These are phyloP conservation scores for Colletotrichum musicola DNA, from an alignment of 2,329 filamentous ascomycete genomes.

Conservation along the genomic window DNA sequence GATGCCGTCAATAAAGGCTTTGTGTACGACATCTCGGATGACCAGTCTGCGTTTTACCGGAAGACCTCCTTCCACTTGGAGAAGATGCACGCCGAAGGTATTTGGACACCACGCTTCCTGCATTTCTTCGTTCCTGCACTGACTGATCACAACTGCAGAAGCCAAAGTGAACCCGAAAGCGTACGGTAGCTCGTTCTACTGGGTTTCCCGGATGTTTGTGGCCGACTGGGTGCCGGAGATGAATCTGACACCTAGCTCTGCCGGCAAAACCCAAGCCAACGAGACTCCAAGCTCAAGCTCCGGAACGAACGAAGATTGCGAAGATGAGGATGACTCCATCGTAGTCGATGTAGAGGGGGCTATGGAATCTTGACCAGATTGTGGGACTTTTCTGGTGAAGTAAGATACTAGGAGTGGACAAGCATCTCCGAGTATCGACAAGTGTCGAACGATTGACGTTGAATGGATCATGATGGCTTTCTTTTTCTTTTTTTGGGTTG, in stretches of 20 bases:
- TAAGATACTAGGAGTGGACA: no score
- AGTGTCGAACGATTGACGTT: no score
- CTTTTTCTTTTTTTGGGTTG: no score
- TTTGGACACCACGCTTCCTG: neutral
- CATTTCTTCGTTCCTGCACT: no score
- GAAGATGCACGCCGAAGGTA: neutral
- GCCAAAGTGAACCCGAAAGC: neutral
- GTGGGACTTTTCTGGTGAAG: no score
- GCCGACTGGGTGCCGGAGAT: slow-evolving; percentile 48
- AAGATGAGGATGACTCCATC: no score
- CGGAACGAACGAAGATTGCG: no score
- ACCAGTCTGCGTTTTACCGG: neutral
- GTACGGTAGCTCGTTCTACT: slow-evolving; percentile 48
- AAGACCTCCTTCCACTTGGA: neutral
- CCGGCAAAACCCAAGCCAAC: neutral
- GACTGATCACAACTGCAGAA: neutral
- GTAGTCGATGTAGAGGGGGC: no score
- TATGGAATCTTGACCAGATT: no score
- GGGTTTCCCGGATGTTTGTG: slow-evolving; percentile 61
- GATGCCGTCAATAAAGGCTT: slow-evolving; percentile 22
- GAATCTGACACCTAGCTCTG: neutral
- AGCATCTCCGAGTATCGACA: no score
- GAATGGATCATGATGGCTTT: no score
- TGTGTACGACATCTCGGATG: neutral
- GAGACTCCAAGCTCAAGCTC: neutral